Evolutionary conservation across 1,284 basidiomycete species (phyloP), one percentile per base, ranked within the genome.

Genomic region (Lentinula novae-zelandiae): DNA sequence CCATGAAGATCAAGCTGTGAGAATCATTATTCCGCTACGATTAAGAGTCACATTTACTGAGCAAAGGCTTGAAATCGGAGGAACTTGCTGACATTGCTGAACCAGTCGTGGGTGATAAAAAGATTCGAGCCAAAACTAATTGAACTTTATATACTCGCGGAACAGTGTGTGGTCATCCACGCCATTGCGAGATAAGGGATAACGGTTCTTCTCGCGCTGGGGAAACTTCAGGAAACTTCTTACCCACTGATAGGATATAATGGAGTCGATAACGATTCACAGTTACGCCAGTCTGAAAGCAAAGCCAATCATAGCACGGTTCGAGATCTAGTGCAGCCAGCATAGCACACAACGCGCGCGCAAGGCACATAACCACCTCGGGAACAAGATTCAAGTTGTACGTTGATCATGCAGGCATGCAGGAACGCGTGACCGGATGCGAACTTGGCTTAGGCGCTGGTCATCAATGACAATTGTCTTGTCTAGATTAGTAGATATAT

Each of bases 41-140:
- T 7, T 6, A 15, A 12, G 17, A 20, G 22, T 31, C 13, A 20
- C 6, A 60, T 48, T 42, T 44, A 51, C 60, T 12, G 36, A 61
- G 31, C 12, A 52, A 38, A 31, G 60, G 60, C 17, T 57, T 55
- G n/a, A 61, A 61, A 9, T 61, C 60, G n/a, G 60, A 61, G 33
- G 39, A 39, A 42, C 36, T 20, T n/a, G 31, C 13, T 20, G 34
- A 34, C 33, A 38, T 38, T 34, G 17, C 22, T 3, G 44, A 46
- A 20, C 10, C 10, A 12, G 8, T 0, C 3, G 44, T 46, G 17
- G 27, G 27, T 27, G 27, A 27, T 27, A 27, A 27, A 27, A 27
- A 27, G 27, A 27, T 27, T 27, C 27, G 27, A 27, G 27, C 27
- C 3, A 27, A 27, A 27, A 27, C 3, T 27, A 27, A 27, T 27